Percentiles rank a stretch among this genome's conserved stretches.
Conservation (phyloP, 805 yeast species). For the Metschnikowia henanensis region DNA sequence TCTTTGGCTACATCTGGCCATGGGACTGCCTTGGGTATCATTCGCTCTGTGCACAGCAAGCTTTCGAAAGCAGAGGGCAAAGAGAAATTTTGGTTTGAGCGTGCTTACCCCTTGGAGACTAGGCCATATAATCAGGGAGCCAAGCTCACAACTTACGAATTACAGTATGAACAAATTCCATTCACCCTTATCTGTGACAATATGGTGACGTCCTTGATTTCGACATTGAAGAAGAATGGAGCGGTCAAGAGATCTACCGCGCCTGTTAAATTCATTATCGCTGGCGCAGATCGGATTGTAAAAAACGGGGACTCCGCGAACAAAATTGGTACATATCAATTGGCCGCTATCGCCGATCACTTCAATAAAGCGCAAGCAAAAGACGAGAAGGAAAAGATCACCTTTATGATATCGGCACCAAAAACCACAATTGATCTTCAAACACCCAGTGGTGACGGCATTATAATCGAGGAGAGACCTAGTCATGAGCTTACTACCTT, state of each 20-base stretch:
- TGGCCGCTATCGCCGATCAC: conserved; percentile 69
- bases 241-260: conserved; percentile 33
- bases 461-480: conserved; percentile 87
- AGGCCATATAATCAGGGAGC: conserved; percentile 98
- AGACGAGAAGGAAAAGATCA: conserved; percentile 48
- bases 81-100: conserved; percentile 52
- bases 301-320: conserved; percentile 95
- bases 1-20: conserved; percentile 96
- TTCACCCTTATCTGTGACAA: conserved; percentile 88
- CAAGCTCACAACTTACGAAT: conserved; percentile 86
- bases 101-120: conserved; percentile 87
- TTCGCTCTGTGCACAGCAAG: conserved; percentile 63
- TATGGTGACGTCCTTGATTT: conserved; percentile 80
- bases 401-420: conserved; percentile 94
- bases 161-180: conserved; percentile 83
- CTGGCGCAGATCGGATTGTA: conserved; percentile 95
- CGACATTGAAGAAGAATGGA: conserved; percentile 36
- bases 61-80: conserved; percentile 30
- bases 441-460: conserved; percentile 68
- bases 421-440: conserved; percentile 80
- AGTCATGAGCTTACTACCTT: conserved; percentile 73
- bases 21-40: conserved; percentile 94
- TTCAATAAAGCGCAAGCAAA: conserved; percentile 26
- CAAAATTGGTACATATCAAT: conserved; percentile 92
- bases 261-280: conserved; percentile 86